A percentile compares a stretch with the other conserved stretches of the same genome.
phyloP scores from a whole-genome alignment of 2,329 filamentous ascomycete genomes.

The Dactylellina drechsleri region DNA sequence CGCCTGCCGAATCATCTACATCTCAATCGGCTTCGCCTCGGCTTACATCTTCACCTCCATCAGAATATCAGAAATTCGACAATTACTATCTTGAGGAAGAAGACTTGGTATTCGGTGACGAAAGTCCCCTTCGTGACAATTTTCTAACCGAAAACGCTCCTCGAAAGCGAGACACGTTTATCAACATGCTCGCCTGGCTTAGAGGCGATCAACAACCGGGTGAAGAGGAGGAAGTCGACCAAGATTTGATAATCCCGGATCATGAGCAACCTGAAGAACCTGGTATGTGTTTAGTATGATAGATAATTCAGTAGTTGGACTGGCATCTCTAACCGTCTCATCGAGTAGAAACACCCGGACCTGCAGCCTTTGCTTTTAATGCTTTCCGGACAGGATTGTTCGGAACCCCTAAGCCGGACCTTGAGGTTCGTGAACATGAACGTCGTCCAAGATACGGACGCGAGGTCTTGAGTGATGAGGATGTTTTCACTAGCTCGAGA shows the following conservation, averaged over 20 bases:
- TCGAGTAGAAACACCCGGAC: slow-evolving; percentile 67
- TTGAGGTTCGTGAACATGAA: slow-evolving; percentile 59
- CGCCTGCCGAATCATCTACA: slow-evolving; percentile 11
- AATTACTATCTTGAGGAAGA: slow-evolving; percentile 2
- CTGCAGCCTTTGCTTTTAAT: slow-evolving; percentile 73
- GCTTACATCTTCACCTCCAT: background rate
- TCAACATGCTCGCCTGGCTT: slow-evolving; percentile 52
- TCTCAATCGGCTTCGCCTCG: background rate
- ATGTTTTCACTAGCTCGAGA: slow-evolving; percentile 46
- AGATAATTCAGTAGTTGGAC: slow-evolving; percentile 51
- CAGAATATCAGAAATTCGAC: slow-evolving; percentile 5
- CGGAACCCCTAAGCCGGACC: slow-evolving; percentile 70
- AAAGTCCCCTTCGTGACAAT: slow-evolving; percentile 4
- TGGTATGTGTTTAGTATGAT: slow-evolving; percentile 58
- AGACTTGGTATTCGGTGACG: background rate
- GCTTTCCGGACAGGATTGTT: slow-evolving; percentile 74
- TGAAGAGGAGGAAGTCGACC: slow-evolving; percentile 50
- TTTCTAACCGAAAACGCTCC: slow-evolving; percentile 6
- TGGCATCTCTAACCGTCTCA: slow-evolving; percentile 65
- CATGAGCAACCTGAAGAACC: slow-evolving; percentile 32
- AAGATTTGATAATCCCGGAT: slow-evolving; percentile 52
- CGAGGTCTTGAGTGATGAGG: slow-evolving; percentile 48
- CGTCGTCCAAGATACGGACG: slow-evolving; percentile 28
- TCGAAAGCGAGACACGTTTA: slow-evolving; percentile 35
- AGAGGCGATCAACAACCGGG: slow-evolving; percentile 43